These are phyloP conservation scores for Protostelium mycophagum DNA, from an alignment of 78 protist species.

Conservation along the genomic window DNA sequence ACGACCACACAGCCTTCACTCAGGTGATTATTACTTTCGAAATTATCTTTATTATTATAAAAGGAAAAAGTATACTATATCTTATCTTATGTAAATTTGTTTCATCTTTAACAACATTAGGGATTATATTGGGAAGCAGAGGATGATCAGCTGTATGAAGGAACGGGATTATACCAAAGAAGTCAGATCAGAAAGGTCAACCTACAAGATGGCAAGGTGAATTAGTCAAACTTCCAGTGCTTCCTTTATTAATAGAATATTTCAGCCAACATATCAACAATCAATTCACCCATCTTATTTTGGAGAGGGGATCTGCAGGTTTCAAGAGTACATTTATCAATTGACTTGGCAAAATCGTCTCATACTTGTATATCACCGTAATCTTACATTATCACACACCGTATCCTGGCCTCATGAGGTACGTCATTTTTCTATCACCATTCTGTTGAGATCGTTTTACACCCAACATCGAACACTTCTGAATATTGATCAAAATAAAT, in stretches of 20 bases:
- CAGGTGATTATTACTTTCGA: not conserved
- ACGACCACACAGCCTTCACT: conserved; percentile 5
- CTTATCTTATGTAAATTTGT: not conserved
- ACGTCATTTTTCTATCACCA: not conserved
- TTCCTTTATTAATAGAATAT: not conserved
- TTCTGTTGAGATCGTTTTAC: not conserved
- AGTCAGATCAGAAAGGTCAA: not conserved
- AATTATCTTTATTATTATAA: not conserved
- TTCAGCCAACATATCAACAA: too few species aligned
- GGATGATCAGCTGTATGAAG: not conserved
- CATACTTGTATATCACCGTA: not conserved
- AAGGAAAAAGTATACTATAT: too few species aligned
- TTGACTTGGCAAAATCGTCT: conserved; percentile 9
- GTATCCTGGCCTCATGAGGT: not conserved
- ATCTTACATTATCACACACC: not conserved
- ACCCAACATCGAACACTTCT: too few species aligned
- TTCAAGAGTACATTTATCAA: conserved; percentile 1
- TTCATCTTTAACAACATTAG: not conserved
- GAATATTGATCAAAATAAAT: not conserved
- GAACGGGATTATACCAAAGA: not conserved
- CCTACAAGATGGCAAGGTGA: not conserved
- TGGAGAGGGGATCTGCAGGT: not conserved
- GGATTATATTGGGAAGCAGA: not conserved
- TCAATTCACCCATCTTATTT: not conserved
- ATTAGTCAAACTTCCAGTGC: not conserved